Evolutionary conservation across 129 eudicot genomes (phyloP), one percentile per base, ranked within the genome.

Genomic region (Oenanthe sinensis): DNA sequence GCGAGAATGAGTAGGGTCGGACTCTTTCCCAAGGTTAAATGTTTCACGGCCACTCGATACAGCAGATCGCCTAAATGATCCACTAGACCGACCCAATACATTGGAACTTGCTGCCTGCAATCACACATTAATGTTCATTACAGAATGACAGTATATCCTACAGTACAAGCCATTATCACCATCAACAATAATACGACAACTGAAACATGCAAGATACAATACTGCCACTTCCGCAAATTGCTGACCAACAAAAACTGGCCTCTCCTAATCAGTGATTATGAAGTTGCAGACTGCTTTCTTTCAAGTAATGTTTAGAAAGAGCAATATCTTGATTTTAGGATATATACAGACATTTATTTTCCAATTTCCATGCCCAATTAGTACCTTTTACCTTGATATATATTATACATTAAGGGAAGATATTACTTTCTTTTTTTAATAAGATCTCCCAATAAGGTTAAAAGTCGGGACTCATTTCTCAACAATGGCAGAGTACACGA

Each of bases 71-170:
- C 92, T 90, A 81, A 86, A 75, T 40, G 93, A 83, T 49, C 96
- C 94, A 79, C 97, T 87, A 14, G 91, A 89, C 79, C 96, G 85
- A 73, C 96, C 92, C 44, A 86, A 60, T 49, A 84, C 54, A n/a
- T 79, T 84, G 67, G 92, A 84, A 81, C 82, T 82, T 54, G 90
- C 83, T 20, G 74, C 71, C 92, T 89, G 90, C 73, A 86, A 9
- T 33, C 71, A 65, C 40, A 75, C 14, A 58, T 8, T 8, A 75
- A 37, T 13, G n/a, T 28, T 24, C 9, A 46, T 48, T 30, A 7
- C 4, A 75, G 42, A 2, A 6, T 75, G 52, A 33, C 58, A 46
- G 16, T 44, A 22, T 2, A 44, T 6, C 52, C 20, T 47, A 33
- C 44, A 71, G 75, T 8, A 40, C 36, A 71, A 40, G 30, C 6